Evolutionary conservation across 1,139 yeast genomes (phyloP).

Genomic region (Suhomyces yuchorum): DNA sequence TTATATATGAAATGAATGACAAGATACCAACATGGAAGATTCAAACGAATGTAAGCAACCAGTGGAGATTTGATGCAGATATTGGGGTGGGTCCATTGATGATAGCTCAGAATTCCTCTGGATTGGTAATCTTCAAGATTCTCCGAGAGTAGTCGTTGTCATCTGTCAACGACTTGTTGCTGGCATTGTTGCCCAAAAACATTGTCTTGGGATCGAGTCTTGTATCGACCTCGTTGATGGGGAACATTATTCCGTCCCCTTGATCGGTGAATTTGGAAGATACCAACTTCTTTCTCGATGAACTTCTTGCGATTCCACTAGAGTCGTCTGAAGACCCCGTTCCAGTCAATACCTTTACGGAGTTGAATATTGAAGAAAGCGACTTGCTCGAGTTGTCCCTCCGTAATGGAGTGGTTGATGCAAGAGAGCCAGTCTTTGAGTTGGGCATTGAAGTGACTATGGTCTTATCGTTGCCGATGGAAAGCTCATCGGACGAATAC

Average conservation of each 20-base stretch:
- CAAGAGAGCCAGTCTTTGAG: slow-evolving; percentile 17
- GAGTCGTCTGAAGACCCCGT: slow-evolving; percentile 10
- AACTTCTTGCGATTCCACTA: slow-evolving; percentile 29
- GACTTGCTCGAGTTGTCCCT: slow-evolving; percentile 43
- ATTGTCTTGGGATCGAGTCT: slow-evolving; percentile 68
- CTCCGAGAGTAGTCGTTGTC: slow-evolving; percentile 73
- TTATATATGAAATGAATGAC: slow-evolving; percentile 3
- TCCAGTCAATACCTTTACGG: slow-evolving; percentile 23
- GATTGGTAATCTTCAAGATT: slow-evolving; percentile 71
- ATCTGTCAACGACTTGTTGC: slow-evolving; percentile 68
- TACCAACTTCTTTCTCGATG: slow-evolving; percentile 35
- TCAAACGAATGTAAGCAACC: neutral
- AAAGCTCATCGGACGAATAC: slow-evolving; percentile 34
- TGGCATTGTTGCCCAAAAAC: slow-evolving; percentile 54
- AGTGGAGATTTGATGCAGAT: neutral
- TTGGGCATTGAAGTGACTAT: slow-evolving; percentile 18
- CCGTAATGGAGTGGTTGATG: slow-evolving; percentile 24
- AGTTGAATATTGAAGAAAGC: slow-evolving; percentile 33
- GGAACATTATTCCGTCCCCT: slow-evolving; percentile 27
- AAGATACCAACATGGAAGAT: neutral
- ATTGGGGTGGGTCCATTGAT: neutral
- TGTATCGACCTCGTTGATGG: slow-evolving; percentile 63
- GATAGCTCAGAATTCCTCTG: slow-evolving; percentile 31
- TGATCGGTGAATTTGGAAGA: slow-evolving; percentile 16
- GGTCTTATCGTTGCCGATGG: slow-evolving; percentile 26